Base-by-base conservation (phyloP, 768 basidiomycete species). In the Tulasnella sp. region DNA sequence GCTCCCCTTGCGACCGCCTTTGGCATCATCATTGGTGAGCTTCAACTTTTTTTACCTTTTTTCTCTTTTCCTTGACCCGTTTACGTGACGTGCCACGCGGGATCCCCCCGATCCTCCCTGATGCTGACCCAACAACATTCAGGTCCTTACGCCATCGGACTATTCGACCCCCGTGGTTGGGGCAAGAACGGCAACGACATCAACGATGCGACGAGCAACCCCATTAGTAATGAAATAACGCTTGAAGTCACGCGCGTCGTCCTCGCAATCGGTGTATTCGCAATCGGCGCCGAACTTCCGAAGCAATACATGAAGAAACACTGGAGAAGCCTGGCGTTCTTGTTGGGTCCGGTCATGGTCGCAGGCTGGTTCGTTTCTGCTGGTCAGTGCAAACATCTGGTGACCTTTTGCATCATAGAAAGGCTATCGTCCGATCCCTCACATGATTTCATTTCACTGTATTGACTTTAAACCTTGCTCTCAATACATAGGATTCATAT, bases 271-370 rank as follows among this genome's bases (percentile, higher is more conserved):
- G 92, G 92, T 19, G 95, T 99, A 0, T 99, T 99, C 70, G 95
- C 95, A 7, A 90, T 99, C 56, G 96, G 96, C 15, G 96, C 98
- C 23, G 96, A 99, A 69, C 76, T 98, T 69, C 96, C 96, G 23
- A 92, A 93, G 73, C 88, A 88, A 3, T 99, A 98, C 72, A 88
- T 98, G 80, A 75, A 77, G 21, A 79, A 82, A n/a, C 96, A 98
- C 68, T 96, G 93, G 92, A 84, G 79, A 67, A 91, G 89, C 64
- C 68, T 99, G 3, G 78, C 86, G 53, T 91, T 90, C 71, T 75
- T 99, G 1, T 76, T 98, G 21, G 79, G 79, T 23, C 87, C 75
- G 1, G 67, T 68, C 63, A 73, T 74, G 73, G 58, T 55, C 21
- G 60, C 23, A 29, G 61, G 58, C 15, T 64, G 64, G 63, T 62